These are phyloP conservation scores for Suzukiozyma palmioleophila DNA, from an alignment of 1,139 yeast genomes.

Conservation along the genomic window DNA sequence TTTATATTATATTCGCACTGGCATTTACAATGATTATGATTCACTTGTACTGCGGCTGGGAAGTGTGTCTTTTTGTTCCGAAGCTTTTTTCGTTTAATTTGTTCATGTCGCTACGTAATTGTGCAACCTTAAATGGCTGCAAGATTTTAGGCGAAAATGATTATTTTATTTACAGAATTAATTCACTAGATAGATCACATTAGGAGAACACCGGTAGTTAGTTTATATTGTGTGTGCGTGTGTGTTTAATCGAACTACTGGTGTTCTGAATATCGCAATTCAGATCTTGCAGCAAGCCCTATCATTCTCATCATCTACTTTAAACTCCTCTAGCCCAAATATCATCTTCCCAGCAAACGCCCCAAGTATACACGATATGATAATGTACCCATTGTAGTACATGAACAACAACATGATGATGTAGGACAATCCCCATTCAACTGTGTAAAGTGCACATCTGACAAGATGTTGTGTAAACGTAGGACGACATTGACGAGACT, in stretches of 20 bases:
- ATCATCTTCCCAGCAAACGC: constrained; percentile 55
- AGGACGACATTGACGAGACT: constrained; percentile 22
- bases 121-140: not conserved
- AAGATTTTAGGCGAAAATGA: not conserved
- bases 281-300: constrained; percentile 17
- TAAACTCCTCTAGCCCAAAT: constrained; percentile 33
- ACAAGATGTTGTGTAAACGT: constrained; percentile 45
- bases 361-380: constrained; percentile 59
- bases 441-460: constrained; percentile 44
- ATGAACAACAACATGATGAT: constrained; percentile 66
- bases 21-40: too few species aligned
- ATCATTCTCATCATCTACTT: constrained; percentile 29
- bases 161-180: not conserved
- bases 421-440: constrained; percentile 62
- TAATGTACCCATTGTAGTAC: constrained; percentile 69
- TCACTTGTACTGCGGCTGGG: too few species aligned
- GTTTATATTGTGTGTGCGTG: not conserved
- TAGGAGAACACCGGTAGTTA: not conserved
- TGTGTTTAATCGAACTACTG: not conserved
- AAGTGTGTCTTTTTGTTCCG: too few species aligned
- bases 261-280: not conserved
- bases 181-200: too few species aligned
- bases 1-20: too few species aligned
- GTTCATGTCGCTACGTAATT: too few species aligned
- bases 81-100: not conserved